These are phyloP conservation scores for Mortierella sp. DNA, from an alignment of 371 early-diverging fungal species.

Conservation along the genomic window DNA sequence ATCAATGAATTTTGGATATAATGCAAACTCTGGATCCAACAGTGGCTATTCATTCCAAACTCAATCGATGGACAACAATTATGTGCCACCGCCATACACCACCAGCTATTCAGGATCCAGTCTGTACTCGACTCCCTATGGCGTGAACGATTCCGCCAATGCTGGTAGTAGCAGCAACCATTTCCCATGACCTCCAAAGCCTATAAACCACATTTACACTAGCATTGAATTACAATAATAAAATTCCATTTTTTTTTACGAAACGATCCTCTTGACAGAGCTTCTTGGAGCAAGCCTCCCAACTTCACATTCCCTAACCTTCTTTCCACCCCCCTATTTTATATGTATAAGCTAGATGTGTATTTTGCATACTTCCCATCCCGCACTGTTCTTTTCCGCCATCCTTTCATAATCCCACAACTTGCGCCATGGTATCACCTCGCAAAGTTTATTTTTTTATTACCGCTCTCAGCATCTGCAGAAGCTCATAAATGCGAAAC, in stretches of 20 bases:
- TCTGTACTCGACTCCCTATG: slow-evolving; percentile 29
- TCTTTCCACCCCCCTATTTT: too few species aligned
- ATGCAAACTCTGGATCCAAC: slow-evolving; percentile 19
- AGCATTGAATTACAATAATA: not conserved
- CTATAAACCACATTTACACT: not conserved
- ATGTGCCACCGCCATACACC: slow-evolving; percentile 29
- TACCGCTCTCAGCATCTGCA: not conserved
- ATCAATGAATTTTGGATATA: slow-evolving; percentile 36
- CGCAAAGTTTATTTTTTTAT: not conserved
- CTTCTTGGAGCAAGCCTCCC: too few species aligned
- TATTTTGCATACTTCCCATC: not conserved
- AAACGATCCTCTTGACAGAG: not conserved
- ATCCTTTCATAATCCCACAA: slow-evolving; percentile 4
- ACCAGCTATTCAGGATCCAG: slow-evolving; percentile 36
- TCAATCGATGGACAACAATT: slow-evolving; percentile 35
- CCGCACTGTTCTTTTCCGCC: not conserved
- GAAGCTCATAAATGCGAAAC: slow-evolving; percentile 4
- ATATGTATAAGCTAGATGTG: too few species aligned
- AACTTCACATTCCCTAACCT: too few species aligned
- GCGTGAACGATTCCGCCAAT: slow-evolving; percentile 15
- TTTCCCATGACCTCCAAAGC: slow-evolving; percentile 12
- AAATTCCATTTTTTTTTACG: not conserved
- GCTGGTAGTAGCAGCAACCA: slow-evolving; percentile 8
- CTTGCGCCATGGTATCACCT: slow-evolving; percentile 4
- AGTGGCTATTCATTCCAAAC: slow-evolving; percentile 41